phyloP scores from a whole-genome alignment of 768 basidiomycete genomes.

The Macrolepiota fuliginosa region DNA sequence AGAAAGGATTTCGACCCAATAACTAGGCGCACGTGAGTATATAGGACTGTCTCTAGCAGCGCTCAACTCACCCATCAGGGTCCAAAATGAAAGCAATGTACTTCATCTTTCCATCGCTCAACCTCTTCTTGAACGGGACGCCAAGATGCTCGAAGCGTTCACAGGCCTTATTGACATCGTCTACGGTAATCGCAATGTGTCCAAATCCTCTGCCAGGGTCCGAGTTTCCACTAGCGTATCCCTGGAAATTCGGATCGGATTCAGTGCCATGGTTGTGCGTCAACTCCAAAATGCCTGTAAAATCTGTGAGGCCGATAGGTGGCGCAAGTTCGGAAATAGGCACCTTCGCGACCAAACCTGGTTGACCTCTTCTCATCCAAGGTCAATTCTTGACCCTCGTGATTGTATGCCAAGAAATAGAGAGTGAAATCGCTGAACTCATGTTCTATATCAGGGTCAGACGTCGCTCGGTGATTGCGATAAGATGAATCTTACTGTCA shows the following conservation, averaged over 20 bases:
- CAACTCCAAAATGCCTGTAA: conserved; percentile 74
- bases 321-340: not conserved
- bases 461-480: conserved; percentile 7
- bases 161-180: conserved; percentile 80
- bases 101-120: conserved; percentile 83
- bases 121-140: conserved; percentile 86
- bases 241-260: conserved; percentile 69
- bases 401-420: conserved; percentile 84
- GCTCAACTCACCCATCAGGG: conserved; percentile 65
- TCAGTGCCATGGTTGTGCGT: conserved; percentile 94
- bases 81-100: conserved; percentile 83
- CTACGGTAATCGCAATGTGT: conserved; percentile 85
- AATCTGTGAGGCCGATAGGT: not conserved
- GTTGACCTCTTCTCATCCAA: conserved; percentile 50
- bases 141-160: conserved; percentile 77
- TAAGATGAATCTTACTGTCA: conserved; percentile 34
- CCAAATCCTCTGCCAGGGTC: conserved; percentile 83
- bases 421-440: conserved; percentile 65
- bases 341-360: conserved; percentile 67
- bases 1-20: conserved; percentile 22
- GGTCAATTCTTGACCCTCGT: conserved; percentile 47
- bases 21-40: conserved; percentile 7
- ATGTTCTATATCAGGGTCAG: conserved; percentile 37
- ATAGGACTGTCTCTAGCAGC: not conserved
- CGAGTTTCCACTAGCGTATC: conserved; percentile 83